phyloP scores from a whole-genome alignment of 306 rosid genomes.

The Hippophae tibetana region DNA sequence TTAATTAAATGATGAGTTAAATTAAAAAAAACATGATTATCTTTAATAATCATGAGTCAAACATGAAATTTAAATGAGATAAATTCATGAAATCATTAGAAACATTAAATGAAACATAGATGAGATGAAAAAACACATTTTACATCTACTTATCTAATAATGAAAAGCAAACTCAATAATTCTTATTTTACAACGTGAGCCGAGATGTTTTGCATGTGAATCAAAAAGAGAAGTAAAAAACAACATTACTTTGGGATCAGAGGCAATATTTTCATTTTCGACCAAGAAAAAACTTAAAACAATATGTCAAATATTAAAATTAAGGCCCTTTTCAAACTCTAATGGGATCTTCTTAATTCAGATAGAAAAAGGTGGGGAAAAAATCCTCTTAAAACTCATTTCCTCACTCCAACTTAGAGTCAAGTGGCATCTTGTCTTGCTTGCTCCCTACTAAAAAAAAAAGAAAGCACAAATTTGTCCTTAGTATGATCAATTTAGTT shows the following conservation, averaged over 20 bases:
- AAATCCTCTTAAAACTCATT: conserved; percentile 1
- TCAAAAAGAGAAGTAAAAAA: no score
- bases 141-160: no score
- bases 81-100: no score
- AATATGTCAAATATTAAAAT: conserved; percentile 18
- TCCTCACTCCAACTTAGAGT: conserved; percentile 26
- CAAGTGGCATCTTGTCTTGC: conserved; percentile 29
- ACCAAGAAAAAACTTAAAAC: conserved; percentile 16
- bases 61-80: no score
- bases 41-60: no score
- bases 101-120: no score
- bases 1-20: no score
- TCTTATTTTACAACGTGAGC: no score
- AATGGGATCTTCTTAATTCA: conserved; percentile 5
- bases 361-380: background rate
- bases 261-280: background rate
- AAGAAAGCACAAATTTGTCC: background rate
- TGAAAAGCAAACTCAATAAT: no score
- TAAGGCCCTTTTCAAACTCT: conserved; percentile 19
- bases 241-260: background rate
- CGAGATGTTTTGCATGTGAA: no score
- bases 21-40: no score
- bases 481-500: background rate
- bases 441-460: conserved; percentile 26
- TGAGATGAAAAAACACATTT: no score